These are phyloP conservation scores for Aspergillus ustus DNA, from an alignment of 2,329 filamentous ascomycete species.

Conservation along the genomic window DNA sequence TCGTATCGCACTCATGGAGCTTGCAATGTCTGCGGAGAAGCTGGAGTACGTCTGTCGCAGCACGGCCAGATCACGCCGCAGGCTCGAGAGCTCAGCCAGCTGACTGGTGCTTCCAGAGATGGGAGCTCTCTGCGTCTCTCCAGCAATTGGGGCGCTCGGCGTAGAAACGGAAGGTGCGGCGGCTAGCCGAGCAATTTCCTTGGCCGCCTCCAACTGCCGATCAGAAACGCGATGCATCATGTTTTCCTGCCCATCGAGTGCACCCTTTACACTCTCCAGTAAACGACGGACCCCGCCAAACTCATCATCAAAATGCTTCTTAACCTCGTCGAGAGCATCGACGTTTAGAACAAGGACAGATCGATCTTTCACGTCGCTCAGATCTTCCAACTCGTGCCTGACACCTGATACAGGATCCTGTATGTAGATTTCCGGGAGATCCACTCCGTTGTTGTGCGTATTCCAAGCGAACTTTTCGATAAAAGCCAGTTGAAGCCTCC, in stretches of 20 bases:
- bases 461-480: constrained; percentile 99
- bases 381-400: constrained; percentile 93
- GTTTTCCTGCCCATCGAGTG: constrained; percentile 79
- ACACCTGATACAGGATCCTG: constrained; percentile 95
- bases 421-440: constrained; percentile 96
- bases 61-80: constrained; percentile 87
- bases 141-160: constrained; percentile 29
- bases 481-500: constrained; percentile 88
- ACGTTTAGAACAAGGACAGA: constrained; percentile 95
- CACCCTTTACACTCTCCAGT: constrained; percentile 83
- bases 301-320: constrained; percentile 92
- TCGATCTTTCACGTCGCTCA: constrained; percentile 90
- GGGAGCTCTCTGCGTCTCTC: constrained; percentile 31
- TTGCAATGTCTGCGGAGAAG: constrained; percentile 85
- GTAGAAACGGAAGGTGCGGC: constrained; percentile 49
- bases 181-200: constrained; percentile 75
- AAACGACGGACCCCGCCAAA: constrained; percentile 78
- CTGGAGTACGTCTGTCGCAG: constrained; percentile 90
- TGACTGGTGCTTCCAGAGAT: constrained; percentile 60
- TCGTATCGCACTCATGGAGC: constrained; percentile 82
- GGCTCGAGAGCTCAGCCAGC: constrained; percentile 75
- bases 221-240: constrained; percentile 87
- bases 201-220: constrained; percentile 84
- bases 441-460: constrained; percentile 88
- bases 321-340: constrained; percentile 92